Base-by-base conservation (phyloP, 345 rosid genomes). In the Toxicodendron radicans region DNA sequence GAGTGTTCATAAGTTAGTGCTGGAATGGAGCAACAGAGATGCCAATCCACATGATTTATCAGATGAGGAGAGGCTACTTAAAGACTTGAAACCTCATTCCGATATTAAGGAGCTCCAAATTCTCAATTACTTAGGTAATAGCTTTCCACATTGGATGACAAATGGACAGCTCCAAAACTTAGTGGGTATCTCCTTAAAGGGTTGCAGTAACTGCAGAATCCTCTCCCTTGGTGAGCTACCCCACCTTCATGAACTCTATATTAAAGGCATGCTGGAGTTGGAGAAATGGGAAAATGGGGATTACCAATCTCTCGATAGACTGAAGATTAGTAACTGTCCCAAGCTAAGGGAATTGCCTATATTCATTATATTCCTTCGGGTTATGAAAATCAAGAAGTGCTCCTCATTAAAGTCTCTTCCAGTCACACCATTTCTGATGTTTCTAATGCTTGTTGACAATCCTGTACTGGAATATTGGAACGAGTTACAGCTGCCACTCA, bases 351-450 rank as follows among this genome's bases (percentile, higher is more conserved):
- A 68, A 70, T 9, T 78, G 35, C 73, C 78, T 0, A 3, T 13
- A 10, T 2, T 21, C 41, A 21, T 78, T 18, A 52, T 33, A 27
- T 1, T 1, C 3, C 20, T 73, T 27, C 0, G 0, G 12, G 71
- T 46, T 64, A 23, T 78, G 75, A 69, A 70, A 33, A 64, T 78
- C 35, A 78, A 78, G 66, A 73, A 59, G 41, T 78, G 81, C 20
- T 16, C 5, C 56, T 62, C 71, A 30, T 41, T 78, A 17, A 68
- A 57, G 9, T 32, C 54, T 64, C 74, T 74, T 46, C 81, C 78
- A 11, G 33, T 73, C 20, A 56, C 75, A 7, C 75, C 78, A 46
- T 21, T 3, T 45, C 71, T 78, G 33, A 0, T 0, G 23, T 69
- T 69, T 46, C 62, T 73, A 61, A 57, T 9, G 11, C 78, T 78